Base-by-base conservation (phyloP, 2,329 filamentous ascomycete species). In the Sclerotinia spermophila region DNA sequence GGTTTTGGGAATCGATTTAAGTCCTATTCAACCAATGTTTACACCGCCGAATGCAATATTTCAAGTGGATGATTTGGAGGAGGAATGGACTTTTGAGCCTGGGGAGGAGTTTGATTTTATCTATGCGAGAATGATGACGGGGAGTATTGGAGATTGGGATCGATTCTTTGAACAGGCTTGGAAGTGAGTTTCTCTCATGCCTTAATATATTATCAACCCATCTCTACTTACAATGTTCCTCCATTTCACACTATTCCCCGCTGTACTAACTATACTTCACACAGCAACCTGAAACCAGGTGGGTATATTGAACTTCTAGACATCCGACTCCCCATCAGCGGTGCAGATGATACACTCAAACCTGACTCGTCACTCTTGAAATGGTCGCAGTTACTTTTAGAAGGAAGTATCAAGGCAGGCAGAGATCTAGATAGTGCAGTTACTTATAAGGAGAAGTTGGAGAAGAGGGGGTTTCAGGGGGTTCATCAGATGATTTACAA, bases 1-100 rank as follows among this genome's bases (percentile, higher is more conserved):
- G n/a, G 64, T 71, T 8, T 33, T 70, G 45, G 68, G 68, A 3
- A 66, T 70, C n/a, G 68, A 70, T 35, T 48, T 70, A 24, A 70
- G 68, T 40, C 78, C 77, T 21, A 79, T 79, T 55, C 79, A 80
- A 64, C 78, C 79, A 15, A 83, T 78, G n/a, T 67, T 67, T 45
- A 83, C 89, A 10, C 86, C 86, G 6, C 84, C 86, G 3, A 88
- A 88, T 73, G 82, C 86, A 35, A 81, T 82, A 44, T 88, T 87
- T 74, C 81, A 86, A 75, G 82, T 89, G 13, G 87, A 89, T 70
- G 87, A 89, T 73, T 82, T 85, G 45, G 86, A 89, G 76, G 82
- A 82, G 71, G 81, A 82, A 5, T 89, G 87, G 87, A 67, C 55
- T 38, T 78, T 86, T 33, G 82, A 86, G 71, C 65, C 66, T 15